Conservation (phyloP, 1,284 basidiomycete species). For the Coriolopsis trogii region DNA sequence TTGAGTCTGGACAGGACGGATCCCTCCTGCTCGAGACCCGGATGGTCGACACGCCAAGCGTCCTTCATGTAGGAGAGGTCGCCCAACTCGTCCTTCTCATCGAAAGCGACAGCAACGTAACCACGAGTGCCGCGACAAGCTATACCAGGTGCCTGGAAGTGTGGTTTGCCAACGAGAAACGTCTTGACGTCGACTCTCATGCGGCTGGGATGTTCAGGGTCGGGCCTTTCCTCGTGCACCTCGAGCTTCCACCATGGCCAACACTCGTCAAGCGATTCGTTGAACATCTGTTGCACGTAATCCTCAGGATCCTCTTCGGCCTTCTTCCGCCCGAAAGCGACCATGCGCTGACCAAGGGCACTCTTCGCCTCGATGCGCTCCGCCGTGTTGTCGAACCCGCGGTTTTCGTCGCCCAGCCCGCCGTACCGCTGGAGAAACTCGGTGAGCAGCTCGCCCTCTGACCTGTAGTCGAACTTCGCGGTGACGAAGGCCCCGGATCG, state of each 20-base stretch:
- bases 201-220: background rate
- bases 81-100: background rate
- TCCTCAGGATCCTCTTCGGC: background rate
- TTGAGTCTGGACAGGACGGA: constrained; percentile 2
- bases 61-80: constrained; percentile 15
- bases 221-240: background rate
- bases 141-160: constrained; percentile 2
- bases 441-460: constrained; percentile 6
- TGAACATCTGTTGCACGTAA: constrained; percentile 5
- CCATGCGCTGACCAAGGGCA: background rate
- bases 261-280: background rate
- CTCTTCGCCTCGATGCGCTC: background rate
- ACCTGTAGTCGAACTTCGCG: constrained; percentile 14
- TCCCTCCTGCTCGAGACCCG: constrained; percentile 3
- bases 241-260: constrained; percentile 12
- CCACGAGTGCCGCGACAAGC: constrained; percentile 4
- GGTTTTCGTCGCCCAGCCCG: constrained; percentile 1
- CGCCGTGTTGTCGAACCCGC: constrained; percentile 17
- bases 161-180: constrained; percentile 11
- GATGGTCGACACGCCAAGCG: constrained; percentile 4
- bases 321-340: background rate
- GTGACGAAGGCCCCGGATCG: constrained; percentile 19
- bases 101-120: constrained; percentile 6
- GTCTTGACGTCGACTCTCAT: background rate
- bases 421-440: constrained; percentile 20